These are phyloP conservation scores for Apiosordaria backusii DNA, from an alignment of 495 filamentous ascomycete genomes.

Conservation along the genomic window DNA sequence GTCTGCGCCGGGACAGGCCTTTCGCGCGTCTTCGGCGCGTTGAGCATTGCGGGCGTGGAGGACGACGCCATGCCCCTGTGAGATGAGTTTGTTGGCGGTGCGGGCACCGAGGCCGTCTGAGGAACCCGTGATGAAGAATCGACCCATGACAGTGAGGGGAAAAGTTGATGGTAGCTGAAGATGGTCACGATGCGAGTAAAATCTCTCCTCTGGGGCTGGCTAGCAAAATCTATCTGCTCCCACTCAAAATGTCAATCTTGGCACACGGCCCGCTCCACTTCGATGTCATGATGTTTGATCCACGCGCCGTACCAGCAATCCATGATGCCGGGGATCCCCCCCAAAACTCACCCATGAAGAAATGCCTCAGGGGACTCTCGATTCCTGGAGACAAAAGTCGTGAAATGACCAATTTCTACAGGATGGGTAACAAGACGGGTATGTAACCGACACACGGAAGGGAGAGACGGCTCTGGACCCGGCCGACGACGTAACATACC, in stretches of 20 bases:
- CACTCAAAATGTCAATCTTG: neutral
- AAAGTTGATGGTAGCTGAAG: neutral
- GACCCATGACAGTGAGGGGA: conserved; percentile 37
- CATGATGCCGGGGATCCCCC: neutral
- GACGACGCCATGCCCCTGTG: conserved; percentile 52
- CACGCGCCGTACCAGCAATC: neutral
- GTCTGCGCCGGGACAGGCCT: conserved; percentile 47
- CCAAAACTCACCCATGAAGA: neutral
- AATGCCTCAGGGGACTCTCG: too few relatives aligned
- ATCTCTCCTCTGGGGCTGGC: neutral
- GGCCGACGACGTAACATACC: neutral
- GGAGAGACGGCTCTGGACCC: neutral
- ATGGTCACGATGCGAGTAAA: neutral
- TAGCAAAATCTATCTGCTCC: neutral
- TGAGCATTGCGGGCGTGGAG: conserved; percentile 54
- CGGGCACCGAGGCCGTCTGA: conserved; percentile 51
- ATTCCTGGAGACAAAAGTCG: too few relatives aligned
- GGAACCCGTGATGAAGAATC: conserved; percentile 54
- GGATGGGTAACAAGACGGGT: neutral
- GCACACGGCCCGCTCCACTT: conserved; percentile 1
- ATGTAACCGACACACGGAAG: neutral
- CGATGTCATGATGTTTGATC: neutral
- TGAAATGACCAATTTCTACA: neutral
- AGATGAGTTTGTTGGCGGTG: conserved; percentile 47
- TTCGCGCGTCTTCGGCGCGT: conserved; percentile 43